Evolutionary conservation across 164 flowering plant genomes (phyloP), one percentile per base, ranked within the genome.

Genomic region (Malania oleifera): DNA sequence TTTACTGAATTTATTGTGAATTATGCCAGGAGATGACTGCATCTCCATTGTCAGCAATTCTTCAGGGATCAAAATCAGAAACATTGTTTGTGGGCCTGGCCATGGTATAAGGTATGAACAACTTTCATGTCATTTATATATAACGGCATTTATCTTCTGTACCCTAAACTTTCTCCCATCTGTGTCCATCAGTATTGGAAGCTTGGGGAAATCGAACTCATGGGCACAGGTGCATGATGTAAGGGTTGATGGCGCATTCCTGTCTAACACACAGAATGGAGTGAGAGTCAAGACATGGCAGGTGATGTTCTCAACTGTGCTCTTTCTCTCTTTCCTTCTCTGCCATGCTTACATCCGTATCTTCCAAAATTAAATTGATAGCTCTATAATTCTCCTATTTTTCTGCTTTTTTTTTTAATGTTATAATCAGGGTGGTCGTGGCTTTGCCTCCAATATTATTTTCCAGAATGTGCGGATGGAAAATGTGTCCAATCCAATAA

Each of bases 221-320:
- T 73, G 67, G 71, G 61, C 66, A 40, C 55, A 67, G 55, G 89
- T 91, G 60, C 60, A 63, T 14, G 80, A 91, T 78, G 80, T 91
- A 37, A 43, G 35, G 31, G 85, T 93, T 44, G 79, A 84, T 62
- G 77, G 77, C 52, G 89, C 82, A 28, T 60, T 70, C 47, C 31
- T 95, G 12, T 75, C 79, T 24, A 70, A 87, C 72, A 91, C 97
- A 5, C 67, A 76, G 6, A 91, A 95, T 73, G 99, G 99, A 2
- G 37, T 84, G 22, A 79, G 97, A 65, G 84, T 95, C 70, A 91
- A 95, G 70, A 91, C 96, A 61, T 91, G 98, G 98, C 96, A 92
- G 98, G 96, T 87, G 37, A 52, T 19, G 1, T n/a, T 15, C 23
- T 15, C 10, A 18, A 3, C 20, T 15, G 5, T 26, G 7, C 37